Conservation (phyloP, 257 asterid genomes). For the Ophiorrhiza pumila region DNA sequence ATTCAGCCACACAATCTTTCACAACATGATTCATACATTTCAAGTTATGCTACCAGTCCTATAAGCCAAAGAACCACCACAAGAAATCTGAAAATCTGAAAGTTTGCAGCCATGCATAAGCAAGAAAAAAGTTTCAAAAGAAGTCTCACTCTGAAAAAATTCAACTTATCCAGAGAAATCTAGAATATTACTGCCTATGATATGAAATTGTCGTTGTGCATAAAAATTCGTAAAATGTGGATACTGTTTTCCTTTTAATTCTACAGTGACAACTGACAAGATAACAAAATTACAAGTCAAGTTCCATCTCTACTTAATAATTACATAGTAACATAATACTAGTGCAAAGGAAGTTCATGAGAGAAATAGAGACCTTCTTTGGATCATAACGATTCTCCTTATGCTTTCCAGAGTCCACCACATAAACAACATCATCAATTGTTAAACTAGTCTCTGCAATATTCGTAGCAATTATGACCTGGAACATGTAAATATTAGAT, state of each 20-base stretch:
- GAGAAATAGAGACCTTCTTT: conserved; percentile 54
- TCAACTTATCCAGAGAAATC: not conserved
- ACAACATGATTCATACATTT: not conserved
- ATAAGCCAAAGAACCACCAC: too few relatives aligned
- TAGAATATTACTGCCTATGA: not conserved
- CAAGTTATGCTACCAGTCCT: not conserved
- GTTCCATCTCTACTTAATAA: not conserved
- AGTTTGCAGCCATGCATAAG: not conserved
- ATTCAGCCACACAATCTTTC: not conserved
- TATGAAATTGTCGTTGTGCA: not conserved
- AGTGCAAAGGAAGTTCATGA: conserved; percentile 19
- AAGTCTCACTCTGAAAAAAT: not conserved
- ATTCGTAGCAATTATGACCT: conserved; percentile 95
- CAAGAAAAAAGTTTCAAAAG: not conserved
- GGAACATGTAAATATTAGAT: conserved; percentile 17
- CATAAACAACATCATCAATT: conserved; percentile 91
- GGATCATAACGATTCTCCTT: conserved; percentile 96
- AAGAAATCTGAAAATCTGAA: not conserved
- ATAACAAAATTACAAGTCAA: not conserved
- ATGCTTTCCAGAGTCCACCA: conserved; percentile 93
- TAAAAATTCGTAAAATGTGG: too few relatives aligned
- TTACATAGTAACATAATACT: not conserved
- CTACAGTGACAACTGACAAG: not conserved
- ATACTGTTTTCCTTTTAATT: not conserved
- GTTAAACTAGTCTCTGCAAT: conserved; percentile 99